phyloP scores from a whole-genome alignment of 2,329 filamentous ascomycete species.

The Aspergillus novofumigatus region DNA sequence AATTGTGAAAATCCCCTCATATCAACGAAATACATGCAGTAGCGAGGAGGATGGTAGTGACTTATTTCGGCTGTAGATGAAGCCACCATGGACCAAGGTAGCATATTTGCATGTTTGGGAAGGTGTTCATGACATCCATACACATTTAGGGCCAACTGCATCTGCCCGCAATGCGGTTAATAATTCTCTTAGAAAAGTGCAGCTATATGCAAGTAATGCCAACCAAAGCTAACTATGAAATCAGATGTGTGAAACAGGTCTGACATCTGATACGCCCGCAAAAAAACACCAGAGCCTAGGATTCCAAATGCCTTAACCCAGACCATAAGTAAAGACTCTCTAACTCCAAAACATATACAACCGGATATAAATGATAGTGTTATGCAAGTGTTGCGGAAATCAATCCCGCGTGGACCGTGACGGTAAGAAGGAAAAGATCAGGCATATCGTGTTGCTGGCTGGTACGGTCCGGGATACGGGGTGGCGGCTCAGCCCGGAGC shows the following conservation, averaged over 20 bases:
- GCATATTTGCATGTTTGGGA: background rate
- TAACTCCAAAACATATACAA: background rate
- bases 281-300: background rate
- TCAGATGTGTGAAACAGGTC: background rate
- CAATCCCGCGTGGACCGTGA: background rate
- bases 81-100: background rate
- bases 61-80: background rate
- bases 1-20: too few species aligned
- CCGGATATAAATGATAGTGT: background rate
- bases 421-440: constrained; percentile 13
- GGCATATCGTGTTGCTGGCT: constrained; percentile 18
- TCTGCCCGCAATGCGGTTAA: background rate
- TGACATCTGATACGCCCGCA: background rate
- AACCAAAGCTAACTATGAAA: background rate
- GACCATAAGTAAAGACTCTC: background rate
- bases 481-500: constrained; percentile 16
- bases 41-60: background rate
- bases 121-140: background rate
- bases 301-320: background rate
- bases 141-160: background rate
- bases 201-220: background rate
- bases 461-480: constrained; percentile 15
- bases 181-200: background rate
- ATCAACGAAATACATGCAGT: too few species aligned
- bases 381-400: background rate